Conservation (phyloP, 2,329 filamentous ascomycete genomes). For the Penicillium paneum region DNA sequence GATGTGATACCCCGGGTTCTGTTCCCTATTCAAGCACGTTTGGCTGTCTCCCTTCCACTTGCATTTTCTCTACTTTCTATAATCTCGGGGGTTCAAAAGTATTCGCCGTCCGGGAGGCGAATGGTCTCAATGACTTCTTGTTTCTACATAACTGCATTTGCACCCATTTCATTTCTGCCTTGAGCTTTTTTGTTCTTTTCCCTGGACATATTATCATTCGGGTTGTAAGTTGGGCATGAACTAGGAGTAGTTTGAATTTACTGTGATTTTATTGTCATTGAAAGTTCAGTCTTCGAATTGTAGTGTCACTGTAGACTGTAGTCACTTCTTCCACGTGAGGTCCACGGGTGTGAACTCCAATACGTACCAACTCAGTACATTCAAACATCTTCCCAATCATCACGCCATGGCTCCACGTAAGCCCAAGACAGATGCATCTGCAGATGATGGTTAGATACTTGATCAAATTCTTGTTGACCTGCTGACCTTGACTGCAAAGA, state of each 20-base stretch:
- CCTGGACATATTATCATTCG: slow-evolving; percentile 23
- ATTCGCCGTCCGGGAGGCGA: slow-evolving; percentile 16
- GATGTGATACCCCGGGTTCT: slow-evolving; percentile 40
- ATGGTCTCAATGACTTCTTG: slow-evolving; percentile 3
- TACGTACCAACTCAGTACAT: neutral
- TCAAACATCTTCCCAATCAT: neutral
- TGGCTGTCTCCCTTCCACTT: slow-evolving; percentile 7
- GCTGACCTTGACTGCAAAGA: slow-evolving; percentile 11
- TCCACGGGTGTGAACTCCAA: neutral
- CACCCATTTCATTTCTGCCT: slow-evolving; percentile 16
- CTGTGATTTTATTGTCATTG: neutral
- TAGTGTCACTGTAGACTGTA: neutral
- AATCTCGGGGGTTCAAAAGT: slow-evolving; percentile 14
- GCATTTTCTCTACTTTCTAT: slow-evolving; percentile 14
- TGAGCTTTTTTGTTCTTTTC: slow-evolving; percentile 2
- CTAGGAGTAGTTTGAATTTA: slow-evolving; percentile 16
- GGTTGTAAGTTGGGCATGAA: neutral
- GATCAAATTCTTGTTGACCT: neutral
- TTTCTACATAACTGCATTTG: slow-evolving; percentile 22
- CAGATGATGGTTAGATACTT: slow-evolving; percentile 32
- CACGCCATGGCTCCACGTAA: slow-evolving; percentile 41
- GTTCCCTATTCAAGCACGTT: slow-evolving; percentile 12
- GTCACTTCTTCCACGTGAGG: slow-evolving; percentile 3
- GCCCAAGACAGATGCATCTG: slow-evolving; percentile 34
- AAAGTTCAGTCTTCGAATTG: neutral